phyloP scores from a whole-genome alignment of 73 alveolate genomes.

The Paramecium sonneborni region DNA sequence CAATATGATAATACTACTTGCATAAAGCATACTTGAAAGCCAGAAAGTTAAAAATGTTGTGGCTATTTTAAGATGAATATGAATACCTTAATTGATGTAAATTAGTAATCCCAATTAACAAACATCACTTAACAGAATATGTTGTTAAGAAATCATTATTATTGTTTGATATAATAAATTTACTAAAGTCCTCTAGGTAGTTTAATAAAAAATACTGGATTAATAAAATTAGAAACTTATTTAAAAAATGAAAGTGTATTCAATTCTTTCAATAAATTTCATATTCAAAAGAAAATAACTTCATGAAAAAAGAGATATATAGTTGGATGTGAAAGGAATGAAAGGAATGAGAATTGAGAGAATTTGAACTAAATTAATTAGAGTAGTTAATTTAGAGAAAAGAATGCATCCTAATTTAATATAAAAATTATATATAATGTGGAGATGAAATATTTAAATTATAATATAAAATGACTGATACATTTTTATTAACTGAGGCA shows the following conservation, averaged over 20 bases:
- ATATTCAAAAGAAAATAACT: neutral
- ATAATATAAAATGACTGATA: slow-evolving; percentile 44
- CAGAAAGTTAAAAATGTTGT: neutral
- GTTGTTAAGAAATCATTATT: neutral
- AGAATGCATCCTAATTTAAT: neutral
- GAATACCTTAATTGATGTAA: neutral
- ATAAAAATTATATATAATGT: neutral
- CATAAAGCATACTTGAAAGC: neutral
- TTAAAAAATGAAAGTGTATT: neutral
- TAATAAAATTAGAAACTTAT: neutral
- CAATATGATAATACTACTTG: neutral
- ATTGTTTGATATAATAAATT: neutral
- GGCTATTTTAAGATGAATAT: neutral
- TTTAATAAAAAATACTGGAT: neutral
- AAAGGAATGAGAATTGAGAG: neutral
- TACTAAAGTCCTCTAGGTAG: neutral
- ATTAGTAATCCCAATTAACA: neutral
- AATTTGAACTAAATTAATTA: neutral
- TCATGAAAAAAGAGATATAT: too few relatives aligned
- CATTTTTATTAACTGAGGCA: slow-evolving; percentile 47
- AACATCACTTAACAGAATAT: neutral
- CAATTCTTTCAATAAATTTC: neutral
- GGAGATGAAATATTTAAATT: neutral
- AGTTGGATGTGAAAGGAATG: too few relatives aligned
- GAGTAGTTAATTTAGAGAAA: neutral